A percentile compares a stretch with the other conserved stretches of the same genome.
Conservation (phyloP, 106 monocot genomes). For the Vanilla planifolia region DNA sequence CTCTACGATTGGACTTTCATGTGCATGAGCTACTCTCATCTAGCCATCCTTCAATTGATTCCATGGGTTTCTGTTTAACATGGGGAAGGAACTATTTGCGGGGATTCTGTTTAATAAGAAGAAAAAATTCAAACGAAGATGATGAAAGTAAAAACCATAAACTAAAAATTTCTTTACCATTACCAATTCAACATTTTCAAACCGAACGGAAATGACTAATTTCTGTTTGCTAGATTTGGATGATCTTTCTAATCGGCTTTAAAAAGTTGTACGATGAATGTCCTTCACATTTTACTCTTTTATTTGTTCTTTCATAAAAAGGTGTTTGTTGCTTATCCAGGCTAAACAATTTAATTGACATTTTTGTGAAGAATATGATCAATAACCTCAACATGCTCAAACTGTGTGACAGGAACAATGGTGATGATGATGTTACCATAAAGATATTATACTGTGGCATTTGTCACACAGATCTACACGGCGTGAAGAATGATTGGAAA, state of each 20-base stretch:
- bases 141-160: no score
- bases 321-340: neutral
- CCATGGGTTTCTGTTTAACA: no score
- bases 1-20: no score
- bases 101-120: no score
- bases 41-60: no score
- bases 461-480: constrained; percentile 17
- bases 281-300: neutral
- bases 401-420: constrained; percentile 11
- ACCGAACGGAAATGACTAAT: no score
- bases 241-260: neutral
- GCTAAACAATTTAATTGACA: neutral
- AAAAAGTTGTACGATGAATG: neutral
- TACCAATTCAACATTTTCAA: no score
- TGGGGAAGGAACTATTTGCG: no score
- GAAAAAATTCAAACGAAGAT: no score
- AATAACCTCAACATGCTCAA: neutral
- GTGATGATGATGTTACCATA: constrained; percentile 17
- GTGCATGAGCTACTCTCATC: no score
- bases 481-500: constrained; percentile 17
- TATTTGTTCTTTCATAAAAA: neutral
- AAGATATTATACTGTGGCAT: constrained; percentile 23
- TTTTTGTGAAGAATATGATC: neutral
- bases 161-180: no score
- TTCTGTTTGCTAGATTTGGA: neutral